Percentiles rank a stretch among this genome's conserved stretches.
Evolutionary conservation across 768 basidiomycete species (phyloP).

Genomic region (Mycena pura): DNA sequence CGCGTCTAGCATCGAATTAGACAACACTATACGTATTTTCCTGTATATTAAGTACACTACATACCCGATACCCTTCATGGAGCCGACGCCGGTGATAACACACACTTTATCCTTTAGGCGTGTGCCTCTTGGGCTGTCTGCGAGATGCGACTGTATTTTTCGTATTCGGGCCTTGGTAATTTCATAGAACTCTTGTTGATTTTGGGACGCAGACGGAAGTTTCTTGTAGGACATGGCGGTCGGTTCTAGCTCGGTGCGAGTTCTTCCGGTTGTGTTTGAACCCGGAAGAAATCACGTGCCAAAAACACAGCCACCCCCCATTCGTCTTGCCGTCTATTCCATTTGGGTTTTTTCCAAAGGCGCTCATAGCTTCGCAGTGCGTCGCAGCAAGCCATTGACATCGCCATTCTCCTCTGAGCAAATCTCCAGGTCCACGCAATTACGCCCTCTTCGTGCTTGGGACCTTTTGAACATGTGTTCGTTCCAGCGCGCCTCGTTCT

Average conservation of each 20-base stretch:
- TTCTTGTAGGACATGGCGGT: no score
- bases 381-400: no score
- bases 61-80: conserved; percentile 88
- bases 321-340: conserved; percentile 42
- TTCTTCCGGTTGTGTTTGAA: no score
- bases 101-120: conserved; percentile 81
- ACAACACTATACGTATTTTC: conserved; percentile 5
- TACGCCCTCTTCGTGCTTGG: no score
- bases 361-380: background rate
- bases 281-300: no score
- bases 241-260: no score
- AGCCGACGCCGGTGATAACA: conserved; percentile 88
- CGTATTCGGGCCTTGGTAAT: conserved; percentile 70
- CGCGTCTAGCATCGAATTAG: conserved; percentile 55
- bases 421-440: no score
- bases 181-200: conserved; percentile 59
- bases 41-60: conserved; percentile 24
- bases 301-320: no score
- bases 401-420: no score
- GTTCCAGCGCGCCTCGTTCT: no score
- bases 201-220: conserved; percentile 32
- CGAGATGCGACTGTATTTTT: conserved; percentile 73
- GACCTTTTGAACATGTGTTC: no score
- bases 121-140: conserved; percentile 54
- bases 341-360: background rate